phyloP scores from a whole-genome alignment of 495 filamentous ascomycete species.

The Penicillium ochrochloron region DNA sequence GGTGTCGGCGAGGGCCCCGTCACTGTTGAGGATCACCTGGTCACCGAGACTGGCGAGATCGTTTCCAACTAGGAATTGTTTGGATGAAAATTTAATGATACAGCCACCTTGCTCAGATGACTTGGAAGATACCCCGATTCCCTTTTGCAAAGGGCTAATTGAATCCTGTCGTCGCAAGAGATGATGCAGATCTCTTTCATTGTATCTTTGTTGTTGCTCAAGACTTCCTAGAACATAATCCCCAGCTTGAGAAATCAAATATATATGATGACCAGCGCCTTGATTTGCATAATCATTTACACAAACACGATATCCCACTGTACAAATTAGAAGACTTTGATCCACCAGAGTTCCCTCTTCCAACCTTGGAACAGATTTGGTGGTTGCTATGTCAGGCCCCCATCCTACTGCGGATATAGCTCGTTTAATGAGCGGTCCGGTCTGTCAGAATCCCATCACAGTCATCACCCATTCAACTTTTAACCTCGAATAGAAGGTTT shows the following conservation, averaged over 20 bases:
- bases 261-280: not conserved
- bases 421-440: not conserved
- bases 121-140: constrained; percentile 33
- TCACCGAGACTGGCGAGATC: constrained; percentile 69
- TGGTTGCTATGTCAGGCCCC: no score
- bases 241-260: constrained; percentile 5
- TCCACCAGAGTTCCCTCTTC: no score
- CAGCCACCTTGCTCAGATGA: constrained; percentile 18
- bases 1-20: constrained; percentile 88
- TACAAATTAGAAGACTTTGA: no score
- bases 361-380: no score
- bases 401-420: not conserved
- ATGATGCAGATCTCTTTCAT: constrained; percentile 27
- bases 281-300: not conserved
- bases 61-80: constrained; percentile 34
- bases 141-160: constrained; percentile 23
- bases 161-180: constrained; percentile 20
- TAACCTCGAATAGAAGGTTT: no score
- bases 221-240: constrained; percentile 25
- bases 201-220: constrained; percentile 20
- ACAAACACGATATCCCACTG: not conserved
- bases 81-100: constrained; percentile 22
- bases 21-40: constrained; percentile 75
- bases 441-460: not conserved
- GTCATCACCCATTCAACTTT: no score